Conservation (phyloP, 2,329 filamentous ascomycete genomes). For the Ceratocystis destructans region DNA sequence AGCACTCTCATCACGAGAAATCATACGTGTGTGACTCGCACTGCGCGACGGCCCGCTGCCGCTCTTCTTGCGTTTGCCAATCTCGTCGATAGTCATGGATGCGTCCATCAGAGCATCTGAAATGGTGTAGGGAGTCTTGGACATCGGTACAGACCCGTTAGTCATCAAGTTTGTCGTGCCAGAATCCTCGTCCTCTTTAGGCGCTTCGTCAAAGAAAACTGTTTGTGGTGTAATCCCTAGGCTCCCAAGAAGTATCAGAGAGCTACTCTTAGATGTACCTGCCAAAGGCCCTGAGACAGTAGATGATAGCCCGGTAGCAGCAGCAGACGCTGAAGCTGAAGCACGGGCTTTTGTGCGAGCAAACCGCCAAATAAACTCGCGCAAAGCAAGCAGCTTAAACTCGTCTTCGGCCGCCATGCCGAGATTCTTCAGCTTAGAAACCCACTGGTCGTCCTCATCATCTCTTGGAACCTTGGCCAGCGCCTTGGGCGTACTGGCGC, state of each 20-base stretch:
- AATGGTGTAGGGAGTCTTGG: constrained; percentile 54
- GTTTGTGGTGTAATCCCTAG: constrained; percentile 73
- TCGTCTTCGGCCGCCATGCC: constrained; percentile 77
- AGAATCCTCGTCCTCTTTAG: constrained; percentile 26
- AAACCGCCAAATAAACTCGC: constrained; percentile 84
- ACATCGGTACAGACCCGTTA: constrained; percentile 23
- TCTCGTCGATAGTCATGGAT: constrained; percentile 70
- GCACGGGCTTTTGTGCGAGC: constrained; percentile 55
- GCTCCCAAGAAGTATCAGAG: constrained; percentile 59
- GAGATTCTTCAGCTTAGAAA: constrained; percentile 69
- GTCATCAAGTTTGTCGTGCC: constrained; percentile 20
- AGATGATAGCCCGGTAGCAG: constrained; percentile 22
- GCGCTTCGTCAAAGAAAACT: constrained; percentile 68
- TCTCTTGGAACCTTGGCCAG: constrained; percentile 57
- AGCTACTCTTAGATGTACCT: constrained; percentile 37
- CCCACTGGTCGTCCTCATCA: constrained; percentile 88
- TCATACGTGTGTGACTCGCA: constrained; percentile 10
- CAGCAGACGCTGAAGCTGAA: constrained; percentile 25
- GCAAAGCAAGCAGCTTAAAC: constrained; percentile 68
- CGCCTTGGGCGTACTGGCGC: constrained; percentile 39
- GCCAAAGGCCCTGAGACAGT: constrained; percentile 20
- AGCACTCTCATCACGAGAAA: constrained; percentile 13
- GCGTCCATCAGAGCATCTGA: constrained; percentile 84
- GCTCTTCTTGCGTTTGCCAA: constrained; percentile 37
- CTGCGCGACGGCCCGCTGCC: constrained; percentile 27